A percentile compares a stretch with the other conserved stretches of the same genome.
phyloP scores from a whole-genome alignment of 2,329 filamentous ascomycete species.

The Stagonosporopsis tanaceti region DNA sequence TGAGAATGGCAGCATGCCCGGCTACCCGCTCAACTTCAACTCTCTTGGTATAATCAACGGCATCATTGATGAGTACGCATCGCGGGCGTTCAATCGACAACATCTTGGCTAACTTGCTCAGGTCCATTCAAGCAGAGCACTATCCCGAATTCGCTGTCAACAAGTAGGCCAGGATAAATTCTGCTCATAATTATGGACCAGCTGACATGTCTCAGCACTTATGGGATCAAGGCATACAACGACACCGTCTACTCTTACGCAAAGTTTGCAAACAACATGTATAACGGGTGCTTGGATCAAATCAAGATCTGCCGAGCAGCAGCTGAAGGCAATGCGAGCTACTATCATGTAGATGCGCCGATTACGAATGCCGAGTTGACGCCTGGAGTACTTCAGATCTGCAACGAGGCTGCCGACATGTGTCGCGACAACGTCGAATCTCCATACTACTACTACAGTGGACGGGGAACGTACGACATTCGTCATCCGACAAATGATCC shows the following conservation, averaged over 20 bases:
- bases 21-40: constrained; percentile 62
- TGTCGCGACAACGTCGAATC: constrained; percentile 66
- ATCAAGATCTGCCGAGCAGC: constrained; percentile 62
- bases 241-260: constrained; percentile 67
- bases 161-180: constrained; percentile 31
- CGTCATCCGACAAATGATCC: constrained; percentile 63
- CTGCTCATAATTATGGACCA: not conserved
- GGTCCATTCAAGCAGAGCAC: constrained; percentile 55
- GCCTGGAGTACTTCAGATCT: constrained; percentile 51
- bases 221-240: constrained; percentile 63
- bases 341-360: constrained; percentile 27
- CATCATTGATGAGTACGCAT: constrained; percentile 44
- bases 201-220: constrained; percentile 47
- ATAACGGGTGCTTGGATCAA: constrained; percentile 57
- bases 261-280: constrained; percentile 62
- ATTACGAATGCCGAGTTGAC: constrained; percentile 39
- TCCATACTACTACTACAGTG: constrained; percentile 63
- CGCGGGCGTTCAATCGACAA: not conserved
- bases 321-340: constrained; percentile 46
- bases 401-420: constrained; percentile 62
- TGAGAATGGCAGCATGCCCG: constrained; percentile 56
- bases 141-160: constrained; percentile 63
- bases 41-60: constrained; percentile 63
- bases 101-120: not conserved
- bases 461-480: constrained; percentile 62